Conservation (phyloP, 768 basidiomycete genomes). For the Suillus luteus region DNA sequence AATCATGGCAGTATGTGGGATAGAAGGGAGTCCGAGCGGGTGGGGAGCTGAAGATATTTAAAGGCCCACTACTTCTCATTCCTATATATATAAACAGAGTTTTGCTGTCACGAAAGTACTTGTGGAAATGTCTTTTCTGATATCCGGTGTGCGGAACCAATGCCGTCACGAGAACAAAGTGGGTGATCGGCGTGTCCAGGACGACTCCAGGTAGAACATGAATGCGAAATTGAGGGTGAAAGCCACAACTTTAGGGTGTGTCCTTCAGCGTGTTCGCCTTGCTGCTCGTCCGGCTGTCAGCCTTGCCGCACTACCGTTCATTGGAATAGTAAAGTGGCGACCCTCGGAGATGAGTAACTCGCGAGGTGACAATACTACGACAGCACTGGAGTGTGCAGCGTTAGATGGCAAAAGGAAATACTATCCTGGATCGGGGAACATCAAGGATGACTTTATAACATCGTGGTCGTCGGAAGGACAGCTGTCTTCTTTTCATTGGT, state of each 20-base stretch:
- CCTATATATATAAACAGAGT: not conserved
- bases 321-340: not conserved
- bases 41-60: not conserved
- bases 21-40: not conserved
- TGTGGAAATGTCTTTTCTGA: not conserved
- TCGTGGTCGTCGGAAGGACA: not conserved
- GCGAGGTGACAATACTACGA: not conserved
- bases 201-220: not conserved
- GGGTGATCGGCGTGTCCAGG: not conserved
- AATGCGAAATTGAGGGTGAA: not conserved
- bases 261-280: not conserved
- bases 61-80: not conserved
- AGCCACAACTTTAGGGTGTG: not conserved
- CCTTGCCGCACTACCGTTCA: not conserved
- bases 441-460: not conserved
- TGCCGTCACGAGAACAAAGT: not conserved
- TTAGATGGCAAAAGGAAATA: not conserved
- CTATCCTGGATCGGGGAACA: not conserved
- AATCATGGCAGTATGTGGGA: not conserved
- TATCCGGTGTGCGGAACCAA: not conserved
- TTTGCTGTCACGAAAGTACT: not conserved
- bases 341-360: not conserved
- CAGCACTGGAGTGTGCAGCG: not conserved
- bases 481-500: not conserved
- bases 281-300: not conserved